Evolutionary conservation across 2,329 filamentous ascomycete species (phyloP), one percentile per base, ranked within the genome.

Genomic region (Talaromyces marneffei): DNA sequence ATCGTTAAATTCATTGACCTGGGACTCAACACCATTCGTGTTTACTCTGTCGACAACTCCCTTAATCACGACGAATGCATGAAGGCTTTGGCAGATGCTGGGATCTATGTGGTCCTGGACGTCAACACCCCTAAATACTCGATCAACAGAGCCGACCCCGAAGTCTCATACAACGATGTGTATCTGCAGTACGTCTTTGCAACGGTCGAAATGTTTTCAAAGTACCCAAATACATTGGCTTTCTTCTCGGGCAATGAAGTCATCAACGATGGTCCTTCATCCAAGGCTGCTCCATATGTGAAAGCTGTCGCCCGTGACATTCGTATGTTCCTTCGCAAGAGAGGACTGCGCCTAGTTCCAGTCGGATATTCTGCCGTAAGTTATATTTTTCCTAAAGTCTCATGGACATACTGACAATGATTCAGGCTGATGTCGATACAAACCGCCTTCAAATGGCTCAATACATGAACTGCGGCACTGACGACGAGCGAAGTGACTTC

Each of bases 61-160:
- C 79, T 82, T 68, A 78, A 88, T 75, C 92, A 97, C 78, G 87
- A 92, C 69, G 83, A 86, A 65, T 97, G 92, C 82, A 97, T 97
- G 92, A 80, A 82, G 63, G 82, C 84, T 50, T 83, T 96, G 64
- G 87, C 86, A 57, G 89, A 89, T 70, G 92, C 91, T 65, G 90
- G 90, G 69, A 96, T 96, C 81, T 96, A 96, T 81, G 85, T 96
- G 58, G 90, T 95, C 39, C 82, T 96, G 57, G 92, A 96, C 70
- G 89, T 94, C 81, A 96, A 96, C 85, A 93, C 84, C n/a, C 90
- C 91, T 67, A 82, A 86, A 66, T 96, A 96, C 82, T 94, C 91
- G 1, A 83, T 96, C 79, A 93, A 94, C 82, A 88, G 92, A 59
- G 82, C 79, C 62, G 74, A 86, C 8, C 90, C 91, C n/a, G 80